Conservation (phyloP, 768 basidiomycete genomes). For the Tylopilus subfusipes region DNA sequence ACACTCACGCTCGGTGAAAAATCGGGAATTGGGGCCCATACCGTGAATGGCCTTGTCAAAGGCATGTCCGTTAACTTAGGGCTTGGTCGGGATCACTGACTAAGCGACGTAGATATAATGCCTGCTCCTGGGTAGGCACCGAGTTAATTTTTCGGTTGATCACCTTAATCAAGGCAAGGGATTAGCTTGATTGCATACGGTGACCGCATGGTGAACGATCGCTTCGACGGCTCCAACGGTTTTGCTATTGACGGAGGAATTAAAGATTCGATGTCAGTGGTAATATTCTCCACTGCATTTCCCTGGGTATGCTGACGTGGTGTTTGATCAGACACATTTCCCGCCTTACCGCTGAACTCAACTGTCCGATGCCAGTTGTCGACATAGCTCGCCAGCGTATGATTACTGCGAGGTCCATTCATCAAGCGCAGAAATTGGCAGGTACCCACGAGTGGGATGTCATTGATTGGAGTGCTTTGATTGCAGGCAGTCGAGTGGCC, state of each 20-base stretch:
- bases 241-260: conserved; percentile 86
- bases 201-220: conserved; percentile 66
- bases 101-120: conserved; percentile 49
- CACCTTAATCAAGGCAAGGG: background rate
- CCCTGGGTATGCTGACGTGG: conserved; percentile 2
- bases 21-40: conserved; percentile 67
- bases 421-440: conserved; percentile 42
- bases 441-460: conserved; percentile 51
- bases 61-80: conserved; percentile 39
- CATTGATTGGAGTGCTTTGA: conserved; percentile 80
- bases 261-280: conserved; percentile 67
- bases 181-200: conserved; percentile 53
- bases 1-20: conserved; percentile 83
- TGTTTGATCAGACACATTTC: conserved; percentile 55
- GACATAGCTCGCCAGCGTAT: conserved; percentile 76
- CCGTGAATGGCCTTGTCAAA: conserved; percentile 55
- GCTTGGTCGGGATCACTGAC: conserved; percentile 14
- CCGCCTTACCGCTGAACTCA: conserved; percentile 58
- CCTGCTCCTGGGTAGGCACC: conserved; percentile 55
- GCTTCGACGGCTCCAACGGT: conserved; percentile 70
- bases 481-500: conserved; percentile 73
- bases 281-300: background rate
- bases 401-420: conserved; percentile 72
- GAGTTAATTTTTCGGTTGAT: background rate
- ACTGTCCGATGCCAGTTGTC: conserved; percentile 67